These are phyloP conservation scores for Ganoderma lucidum DNA, from an alignment of 1,284 basidiomycete species.

Conservation along the genomic window DNA sequence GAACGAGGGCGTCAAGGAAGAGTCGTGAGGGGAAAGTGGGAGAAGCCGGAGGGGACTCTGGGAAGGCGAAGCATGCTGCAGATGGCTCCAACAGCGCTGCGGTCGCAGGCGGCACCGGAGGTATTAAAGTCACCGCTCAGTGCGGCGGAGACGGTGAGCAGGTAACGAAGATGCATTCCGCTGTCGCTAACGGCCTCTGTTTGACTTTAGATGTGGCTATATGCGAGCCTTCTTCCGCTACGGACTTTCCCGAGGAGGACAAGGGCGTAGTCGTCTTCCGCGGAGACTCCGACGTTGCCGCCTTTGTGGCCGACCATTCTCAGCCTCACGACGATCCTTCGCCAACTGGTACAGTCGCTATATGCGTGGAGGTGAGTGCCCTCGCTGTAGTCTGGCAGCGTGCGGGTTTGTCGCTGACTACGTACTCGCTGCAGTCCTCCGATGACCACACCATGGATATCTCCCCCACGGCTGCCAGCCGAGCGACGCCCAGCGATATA, in stretches of 20 bases:
- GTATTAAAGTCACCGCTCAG: not conserved
- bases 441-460: not conserved
- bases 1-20: not conserved
- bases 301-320: not conserved
- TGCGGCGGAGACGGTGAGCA: not conserved
- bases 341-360: not conserved
- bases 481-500: not conserved
- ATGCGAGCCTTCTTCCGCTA: not conserved
- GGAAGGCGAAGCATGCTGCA: not conserved
- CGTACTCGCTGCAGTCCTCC: not conserved
- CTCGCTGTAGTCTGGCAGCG: not conserved
- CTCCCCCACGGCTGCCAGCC: not conserved
- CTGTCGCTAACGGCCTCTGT: not conserved
- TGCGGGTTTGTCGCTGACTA: not conserved
- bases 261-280: not conserved
- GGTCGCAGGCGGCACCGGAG: constrained; percentile 3
- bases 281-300: not conserved
- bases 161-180: not conserved
- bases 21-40: not conserved
- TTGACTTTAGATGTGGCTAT: no score
- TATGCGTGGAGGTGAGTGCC: not conserved
- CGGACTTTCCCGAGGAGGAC: constrained; percentile 5
- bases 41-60: not conserved
- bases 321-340: not conserved
- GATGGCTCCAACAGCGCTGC: not conserved